phyloP scores from a whole-genome alignment of 495 filamentous ascomycete species.

The Jackrogersella minutella region DNA sequence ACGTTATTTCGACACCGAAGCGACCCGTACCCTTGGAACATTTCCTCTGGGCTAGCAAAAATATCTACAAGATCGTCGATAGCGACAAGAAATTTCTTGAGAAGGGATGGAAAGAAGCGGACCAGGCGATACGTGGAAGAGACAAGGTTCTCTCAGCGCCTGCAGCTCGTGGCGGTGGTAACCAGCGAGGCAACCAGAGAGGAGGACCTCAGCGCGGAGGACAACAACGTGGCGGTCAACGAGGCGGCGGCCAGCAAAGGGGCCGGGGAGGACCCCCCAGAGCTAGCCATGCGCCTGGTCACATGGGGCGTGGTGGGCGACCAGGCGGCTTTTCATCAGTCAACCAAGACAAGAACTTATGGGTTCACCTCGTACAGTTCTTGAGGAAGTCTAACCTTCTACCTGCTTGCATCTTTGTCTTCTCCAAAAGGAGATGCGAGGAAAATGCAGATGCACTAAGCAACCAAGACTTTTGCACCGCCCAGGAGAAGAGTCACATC shows the following conservation, averaged over 20 bases:
- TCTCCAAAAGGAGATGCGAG: constrained; percentile 96
- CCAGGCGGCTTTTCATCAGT: constrained; percentile 83
- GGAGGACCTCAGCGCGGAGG: constrained; percentile 57
- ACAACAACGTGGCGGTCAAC: constrained; percentile 60
- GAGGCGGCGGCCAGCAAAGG: constrained; percentile 65
- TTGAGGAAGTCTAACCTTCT: constrained; percentile 85
- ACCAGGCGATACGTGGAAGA: constrained; percentile 79
- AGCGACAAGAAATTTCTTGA: constrained; percentile 89
- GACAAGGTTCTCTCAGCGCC: constrained; percentile 70
- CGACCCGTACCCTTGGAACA: constrained; percentile 94
- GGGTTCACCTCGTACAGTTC: constrained; percentile 93
- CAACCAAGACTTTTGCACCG: constrained; percentile 92
- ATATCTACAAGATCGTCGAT: constrained; percentile 93
- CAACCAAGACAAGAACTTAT: constrained; percentile 94
- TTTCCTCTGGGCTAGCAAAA: constrained; percentile 92
- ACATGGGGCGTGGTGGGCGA: constrained; percentile 86
- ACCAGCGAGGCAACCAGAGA: constrained; percentile 65
- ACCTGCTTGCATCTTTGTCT: constrained; percentile 96
- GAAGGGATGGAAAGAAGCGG: constrained; percentile 93
- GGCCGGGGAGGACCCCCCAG: constrained; percentile 66
- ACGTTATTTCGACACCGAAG: constrained; percentile 97
- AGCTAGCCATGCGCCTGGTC: constrained; percentile 69
- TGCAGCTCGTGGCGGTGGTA: constrained; percentile 56
- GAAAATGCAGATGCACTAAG: constrained; percentile 95
- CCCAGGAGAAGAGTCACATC: constrained; percentile 90